phyloP scores from a whole-genome alignment of 148 eudicot species.

The Bassia scoparia region DNA sequence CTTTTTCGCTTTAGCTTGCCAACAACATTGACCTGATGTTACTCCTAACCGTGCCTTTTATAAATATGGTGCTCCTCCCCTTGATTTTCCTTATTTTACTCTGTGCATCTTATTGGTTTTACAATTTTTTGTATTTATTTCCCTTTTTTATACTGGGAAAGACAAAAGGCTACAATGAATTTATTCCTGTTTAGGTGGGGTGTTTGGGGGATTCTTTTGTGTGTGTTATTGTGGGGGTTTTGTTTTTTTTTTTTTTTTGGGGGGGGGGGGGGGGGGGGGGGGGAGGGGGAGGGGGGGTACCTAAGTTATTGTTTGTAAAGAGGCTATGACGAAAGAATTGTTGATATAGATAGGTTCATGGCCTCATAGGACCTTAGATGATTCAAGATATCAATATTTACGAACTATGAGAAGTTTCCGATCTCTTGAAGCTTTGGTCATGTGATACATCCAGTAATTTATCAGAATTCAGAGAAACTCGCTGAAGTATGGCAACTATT shows the following conservation, averaged over 20 bases:
- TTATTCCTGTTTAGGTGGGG: too few relatives aligned
- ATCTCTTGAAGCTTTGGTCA: not conserved
- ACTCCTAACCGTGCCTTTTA: not conserved
- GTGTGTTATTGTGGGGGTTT: not conserved
- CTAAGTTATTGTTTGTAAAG: too few relatives aligned
- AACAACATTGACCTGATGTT: not conserved
- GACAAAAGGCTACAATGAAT: too few relatives aligned
- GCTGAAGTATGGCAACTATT: not conserved
- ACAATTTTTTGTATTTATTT: not conserved
- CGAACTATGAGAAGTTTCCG: not conserved
- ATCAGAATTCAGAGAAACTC: not conserved
- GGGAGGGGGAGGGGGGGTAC: too few relatives aligned
- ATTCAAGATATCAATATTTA: not conserved
- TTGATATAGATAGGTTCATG: not conserved
- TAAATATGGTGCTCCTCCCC: not conserved
- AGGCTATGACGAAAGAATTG: not conserved
- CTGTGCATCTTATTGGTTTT: not conserved
- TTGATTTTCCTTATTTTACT: not conserved
- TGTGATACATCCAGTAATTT: not conserved
- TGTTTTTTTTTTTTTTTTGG: not conserved
- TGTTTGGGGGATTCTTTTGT: too few relatives aligned
- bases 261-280: not conserved
- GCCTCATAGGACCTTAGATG: not conserved
- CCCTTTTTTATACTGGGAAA: too few relatives aligned
- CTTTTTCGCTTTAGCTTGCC: conserved; percentile 5